These are phyloP conservation scores for Rauvolfia tetraphylla DNA, from an alignment of 257 asterid genomes.

Conservation along the genomic window DNA sequence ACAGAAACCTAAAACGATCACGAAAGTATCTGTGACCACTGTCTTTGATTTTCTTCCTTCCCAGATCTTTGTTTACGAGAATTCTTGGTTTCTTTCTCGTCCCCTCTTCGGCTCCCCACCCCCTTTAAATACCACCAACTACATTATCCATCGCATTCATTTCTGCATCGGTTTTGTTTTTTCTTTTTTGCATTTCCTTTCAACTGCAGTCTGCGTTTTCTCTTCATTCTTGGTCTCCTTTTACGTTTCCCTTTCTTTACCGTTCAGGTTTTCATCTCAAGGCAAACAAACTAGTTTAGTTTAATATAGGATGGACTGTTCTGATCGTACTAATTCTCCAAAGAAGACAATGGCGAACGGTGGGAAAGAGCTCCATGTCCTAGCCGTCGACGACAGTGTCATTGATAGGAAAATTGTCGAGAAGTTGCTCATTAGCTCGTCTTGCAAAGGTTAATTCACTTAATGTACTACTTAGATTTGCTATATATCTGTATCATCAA, in stretches of 20 bases:
- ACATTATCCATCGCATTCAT: conserved; percentile 6
- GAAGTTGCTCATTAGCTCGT: conserved; percentile 51
- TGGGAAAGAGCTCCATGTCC: conserved; percentile 45
- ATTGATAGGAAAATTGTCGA: conserved; percentile 57
- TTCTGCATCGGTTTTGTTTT: neutral
- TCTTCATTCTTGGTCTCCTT: too few relatives aligned
- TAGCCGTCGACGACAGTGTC: conserved; percentile 64
- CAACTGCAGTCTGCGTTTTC: too few relatives aligned
- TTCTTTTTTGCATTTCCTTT: neutral
- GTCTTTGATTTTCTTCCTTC: conserved; percentile 21
- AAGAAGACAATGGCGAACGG: conserved; percentile 1
- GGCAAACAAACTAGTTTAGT: neutral
- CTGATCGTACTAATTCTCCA: conserved; percentile 12
- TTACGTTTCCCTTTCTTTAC: too few relatives aligned
- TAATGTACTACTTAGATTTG: too few relatives aligned
- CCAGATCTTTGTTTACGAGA: conserved; percentile 15
- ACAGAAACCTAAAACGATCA: conserved; percentile 33
- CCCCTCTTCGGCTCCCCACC: neutral
- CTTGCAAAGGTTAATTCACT: conserved; percentile 64
- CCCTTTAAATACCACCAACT: conserved; percentile 37
- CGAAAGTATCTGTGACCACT: conserved; percentile 41
- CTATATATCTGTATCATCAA: neutral
- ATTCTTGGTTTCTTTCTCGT: neutral
- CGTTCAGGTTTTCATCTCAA: neutral
- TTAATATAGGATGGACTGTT: conserved; percentile 24